Conservation (phyloP, 768 basidiomycete genomes). For the Tricholoma matsutake region DNA sequence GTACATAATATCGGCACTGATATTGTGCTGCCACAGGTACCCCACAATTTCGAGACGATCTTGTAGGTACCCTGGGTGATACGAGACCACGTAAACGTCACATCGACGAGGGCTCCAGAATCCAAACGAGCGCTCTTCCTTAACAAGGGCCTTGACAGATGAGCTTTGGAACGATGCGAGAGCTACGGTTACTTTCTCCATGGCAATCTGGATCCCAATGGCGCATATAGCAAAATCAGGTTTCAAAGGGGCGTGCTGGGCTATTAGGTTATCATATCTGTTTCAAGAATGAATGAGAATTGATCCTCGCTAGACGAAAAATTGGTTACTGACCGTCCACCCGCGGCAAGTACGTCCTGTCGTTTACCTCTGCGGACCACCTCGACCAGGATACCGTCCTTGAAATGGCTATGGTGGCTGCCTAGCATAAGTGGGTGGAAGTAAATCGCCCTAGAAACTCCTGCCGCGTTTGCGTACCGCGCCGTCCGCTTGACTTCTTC, state of each 20-base stretch:
- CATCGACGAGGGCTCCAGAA: constrained; percentile 89
- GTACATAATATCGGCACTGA: constrained; percentile 88
- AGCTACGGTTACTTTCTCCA: constrained; percentile 72
- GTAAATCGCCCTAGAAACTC: constrained; percentile 58
- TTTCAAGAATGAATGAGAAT: not conserved
- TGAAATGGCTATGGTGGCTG: constrained; percentile 61
- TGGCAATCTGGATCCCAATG: constrained; percentile 69
- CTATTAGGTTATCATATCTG: constrained; percentile 74
- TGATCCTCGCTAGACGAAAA: not conserved
- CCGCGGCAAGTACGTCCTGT: constrained; percentile 72
- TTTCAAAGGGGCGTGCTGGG: constrained; percentile 54
- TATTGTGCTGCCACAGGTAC: constrained; percentile 75
- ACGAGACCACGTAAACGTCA: constrained; percentile 83
- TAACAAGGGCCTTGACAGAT: constrained; percentile 66
- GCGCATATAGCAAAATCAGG: constrained; percentile 58
- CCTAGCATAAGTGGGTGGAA: constrained; percentile 77
- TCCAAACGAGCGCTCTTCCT: constrained; percentile 80
- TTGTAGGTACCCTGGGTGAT: constrained; percentile 68
- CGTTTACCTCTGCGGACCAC: constrained; percentile 65
- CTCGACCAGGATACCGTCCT: constrained; percentile 73
- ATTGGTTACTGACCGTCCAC: constrained; percentile 57
- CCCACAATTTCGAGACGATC: constrained; percentile 78
- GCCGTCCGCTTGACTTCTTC: constrained; percentile 65
- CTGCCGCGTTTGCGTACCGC: constrained; percentile 55
- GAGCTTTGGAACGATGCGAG: constrained; percentile 69